Base-by-base conservation (phyloP, 176 grass and related monocot genomes). In the Otatea glauca region DNA sequence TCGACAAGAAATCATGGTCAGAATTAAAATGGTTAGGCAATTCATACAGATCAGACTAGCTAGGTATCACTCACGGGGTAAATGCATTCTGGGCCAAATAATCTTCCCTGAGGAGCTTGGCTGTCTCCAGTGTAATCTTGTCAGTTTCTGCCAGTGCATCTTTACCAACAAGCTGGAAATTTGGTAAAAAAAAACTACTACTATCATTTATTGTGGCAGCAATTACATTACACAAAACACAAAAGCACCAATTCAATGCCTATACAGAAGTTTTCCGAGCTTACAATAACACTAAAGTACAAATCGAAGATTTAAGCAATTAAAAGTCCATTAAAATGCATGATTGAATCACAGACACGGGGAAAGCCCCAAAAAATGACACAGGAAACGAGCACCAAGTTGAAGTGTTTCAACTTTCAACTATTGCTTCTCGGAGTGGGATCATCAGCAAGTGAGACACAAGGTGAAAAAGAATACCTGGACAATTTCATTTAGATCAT, bases 401-500 rank as follows among this genome's bases (percentile, higher is more conserved):
- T 70, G 17, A 35, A 51, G n/a, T 65, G 44, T 42, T 81, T 67
- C 45, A 68, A 45, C 34, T 42, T 81, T 67, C 45, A 68, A 45
- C 34, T 37, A 13, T 39, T 58, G 37, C 4, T 66, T 43, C 47
- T 68, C 61, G 3, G 44, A 69, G 41, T 18, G 6, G 4, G 27
- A 64, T 71, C 17, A 4, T 48, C 10, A 8, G 32, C 64, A 74
- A 78, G 75, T 14, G 34, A 39, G 81, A 53, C 66, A 80, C 45
- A 61, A 69, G 5, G 23, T 70, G 16, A 60, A 76, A 71, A 83
- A 88, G 12, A 44, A 43, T 92, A 95, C 93, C 93, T 95, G 93
- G n/a, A 95, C 93, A 77, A 95, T 95, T 95, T 95, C 93, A 84
- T 95, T 95, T 39, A 95, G 90, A 64, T 95, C 93, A 74, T 95